Evolutionary conservation across 352 stramenopile genomes (phyloP).

Genomic region (Globisporangium perplexum): DNA sequence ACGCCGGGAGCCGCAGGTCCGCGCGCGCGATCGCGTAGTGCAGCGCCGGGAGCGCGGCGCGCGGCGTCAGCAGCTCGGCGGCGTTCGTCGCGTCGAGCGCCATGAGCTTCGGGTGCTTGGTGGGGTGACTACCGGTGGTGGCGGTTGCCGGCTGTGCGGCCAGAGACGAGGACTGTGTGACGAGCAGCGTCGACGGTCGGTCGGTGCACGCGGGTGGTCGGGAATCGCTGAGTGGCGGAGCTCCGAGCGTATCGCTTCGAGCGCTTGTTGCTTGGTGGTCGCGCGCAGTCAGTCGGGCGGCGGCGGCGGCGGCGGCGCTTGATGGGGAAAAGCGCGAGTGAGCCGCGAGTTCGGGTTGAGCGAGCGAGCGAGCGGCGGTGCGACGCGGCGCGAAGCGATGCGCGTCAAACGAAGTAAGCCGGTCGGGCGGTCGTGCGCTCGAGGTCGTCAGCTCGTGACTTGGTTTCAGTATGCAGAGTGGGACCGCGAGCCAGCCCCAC

Average conservation of each 20-base stretch:
- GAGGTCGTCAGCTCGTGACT: constrained; percentile 1
- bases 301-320: background rate
- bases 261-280: too few relatives aligned
- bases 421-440: background rate
- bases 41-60: constrained; percentile 53
- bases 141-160: background rate
- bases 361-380: background rate
- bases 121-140: background rate
- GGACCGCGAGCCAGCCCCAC: background rate
- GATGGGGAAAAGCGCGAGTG: constrained; percentile 1
- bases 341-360: background rate
- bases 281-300: background rate
- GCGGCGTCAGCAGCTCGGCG: constrained; percentile 12
- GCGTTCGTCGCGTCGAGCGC: background rate
- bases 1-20: constrained; percentile 47
- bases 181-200: background rate
- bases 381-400: constrained; percentile 3
- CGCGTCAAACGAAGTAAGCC: background rate
- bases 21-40: constrained; percentile 51
- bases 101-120: background rate
- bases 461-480: constrained; percentile 4
- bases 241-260: too few relatives aligned
- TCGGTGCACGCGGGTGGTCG: background rate
- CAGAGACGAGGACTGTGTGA: background rate
- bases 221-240: constrained; percentile 1